Evolutionary conservation across 1,284 basidiomycete species (phyloP), one percentile per base, ranked within the genome.

Genomic region (Prillingera fragicola): DNA sequence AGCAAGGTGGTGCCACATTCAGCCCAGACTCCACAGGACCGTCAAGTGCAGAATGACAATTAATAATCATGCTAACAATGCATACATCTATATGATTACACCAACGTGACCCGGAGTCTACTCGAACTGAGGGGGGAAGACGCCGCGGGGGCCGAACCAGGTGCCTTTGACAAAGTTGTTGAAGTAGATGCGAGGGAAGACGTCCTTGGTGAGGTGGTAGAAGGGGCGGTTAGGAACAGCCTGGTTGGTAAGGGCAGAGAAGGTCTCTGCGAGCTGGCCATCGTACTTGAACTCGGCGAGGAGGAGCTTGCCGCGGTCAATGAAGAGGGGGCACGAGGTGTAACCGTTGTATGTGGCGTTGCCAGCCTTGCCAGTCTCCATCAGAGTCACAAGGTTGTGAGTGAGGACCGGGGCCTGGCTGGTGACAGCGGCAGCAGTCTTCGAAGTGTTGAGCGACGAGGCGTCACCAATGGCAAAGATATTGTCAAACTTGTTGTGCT

Each of bases 371-470:
- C 86, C 87, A 1, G 78, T 82, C 55, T 83, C 78, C 62, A 89
- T 74, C 33, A 86, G 73, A 24, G 80, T 79, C 67, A 81, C 83
- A 39, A 96, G 69, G 73, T 97, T 98, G 70, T 94, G 86, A 1
- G 85, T 81, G 38, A 97, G 76, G 2, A 98, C 84, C n/a, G 94
- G 94, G 0, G 87, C 83, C 69, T 98, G 88, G 0, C 80, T 81
- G 2, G 87, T 90, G 61, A 96, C 86, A 1, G 92, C 94, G 3
- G 94, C 92, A 0, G 87, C 88, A 1, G 94, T 98, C 78, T 95
- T 98, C 69, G 87, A 90, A 12, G 90, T 97, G 6, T 92, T 91
- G 33, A 95, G 73, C 40, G 83, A 87, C 21, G 87, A 87, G 54
- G 85, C 87, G 65, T 98, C 94, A 21, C 94, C 94, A 17, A 95